A percentile compares a stretch with the other conserved stretches of the same genome.
Conservation (phyloP, 129 eudicot genomes). For the Sambucus nigra region DNA sequence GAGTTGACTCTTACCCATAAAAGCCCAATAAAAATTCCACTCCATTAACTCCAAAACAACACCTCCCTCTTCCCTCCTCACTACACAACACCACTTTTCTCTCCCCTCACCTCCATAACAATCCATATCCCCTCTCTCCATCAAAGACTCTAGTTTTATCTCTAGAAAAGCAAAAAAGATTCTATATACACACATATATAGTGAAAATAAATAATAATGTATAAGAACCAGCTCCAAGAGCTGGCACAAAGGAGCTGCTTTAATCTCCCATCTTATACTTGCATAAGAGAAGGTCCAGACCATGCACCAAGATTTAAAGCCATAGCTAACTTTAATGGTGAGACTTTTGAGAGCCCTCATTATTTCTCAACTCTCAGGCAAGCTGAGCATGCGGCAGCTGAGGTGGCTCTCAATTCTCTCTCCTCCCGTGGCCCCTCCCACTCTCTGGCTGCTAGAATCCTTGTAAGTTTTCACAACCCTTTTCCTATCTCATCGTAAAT, state of each 20-base stretch:
- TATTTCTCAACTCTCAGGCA: slow-evolving; percentile 56
- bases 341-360: slow-evolving; percentile 47
- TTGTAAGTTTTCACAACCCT: slow-evolving; percentile 23
- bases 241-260: slow-evolving; percentile 75
- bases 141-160: not conserved
- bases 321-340: slow-evolving; percentile 61
- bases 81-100: not conserved
- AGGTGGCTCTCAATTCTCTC: slow-evolving; percentile 56
- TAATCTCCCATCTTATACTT: slow-evolving; percentile 50
- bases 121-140: not conserved
- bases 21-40: not conserved
- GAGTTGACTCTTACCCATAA: not conserved
- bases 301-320: slow-evolving; percentile 68
- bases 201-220: slow-evolving; percentile 19
- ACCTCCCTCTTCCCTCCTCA: not conserved
- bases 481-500: not conserved
- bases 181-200: not conserved
- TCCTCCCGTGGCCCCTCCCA: slow-evolving; percentile 43
- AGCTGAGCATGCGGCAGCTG: slow-evolving; percentile 77
- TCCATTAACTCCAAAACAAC: no score
- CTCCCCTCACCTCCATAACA: not conserved
- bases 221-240: slow-evolving; percentile 74
- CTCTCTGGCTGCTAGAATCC: slow-evolving; percentile 56
- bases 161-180: not conserved
- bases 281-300: slow-evolving; percentile 62